Conservation (phyloP, 495 filamentous ascomycete genomes). For the Podospora anserina region DNA sequence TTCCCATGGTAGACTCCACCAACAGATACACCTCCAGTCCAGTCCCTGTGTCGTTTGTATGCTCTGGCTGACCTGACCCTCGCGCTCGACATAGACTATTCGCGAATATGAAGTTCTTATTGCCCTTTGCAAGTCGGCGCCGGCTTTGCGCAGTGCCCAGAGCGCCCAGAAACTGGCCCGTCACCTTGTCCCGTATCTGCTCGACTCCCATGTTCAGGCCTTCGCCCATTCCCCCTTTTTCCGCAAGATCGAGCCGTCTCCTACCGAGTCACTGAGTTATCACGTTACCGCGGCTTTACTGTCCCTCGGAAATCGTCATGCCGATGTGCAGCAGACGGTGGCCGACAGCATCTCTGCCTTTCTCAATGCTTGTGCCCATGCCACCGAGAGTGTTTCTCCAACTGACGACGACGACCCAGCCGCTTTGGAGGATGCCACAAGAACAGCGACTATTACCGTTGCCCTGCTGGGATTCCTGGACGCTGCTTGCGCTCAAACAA, state of each 20-base stretch:
- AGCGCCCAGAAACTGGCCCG: constrained; percentile 68
- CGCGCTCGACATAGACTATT: constrained; percentile 45
- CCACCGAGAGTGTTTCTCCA: constrained; percentile 40
- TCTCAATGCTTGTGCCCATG: constrained; percentile 60
- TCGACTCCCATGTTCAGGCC: constrained; percentile 73
- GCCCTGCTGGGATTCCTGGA: constrained; percentile 86
- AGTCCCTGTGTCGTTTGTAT: background rate
- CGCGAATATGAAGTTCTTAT: constrained; percentile 87
- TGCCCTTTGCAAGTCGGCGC: constrained; percentile 82
- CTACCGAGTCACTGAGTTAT: constrained; percentile 81
- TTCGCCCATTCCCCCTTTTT: constrained; percentile 80
- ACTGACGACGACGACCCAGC: constrained; percentile 50
- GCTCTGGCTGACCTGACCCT: constrained; percentile 20
- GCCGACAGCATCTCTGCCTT: constrained; percentile 62
- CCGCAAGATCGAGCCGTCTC: constrained; percentile 76
- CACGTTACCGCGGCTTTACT: constrained; percentile 76
- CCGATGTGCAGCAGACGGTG: constrained; percentile 59
- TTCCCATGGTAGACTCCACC: constrained; percentile 49
- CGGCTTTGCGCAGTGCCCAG: constrained; percentile 60
- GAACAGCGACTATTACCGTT: constrained; percentile 67
- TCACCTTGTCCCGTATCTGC: constrained; percentile 76
- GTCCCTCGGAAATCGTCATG: constrained; percentile 66
- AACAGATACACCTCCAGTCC: background rate
- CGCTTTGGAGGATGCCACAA: constrained; percentile 60
- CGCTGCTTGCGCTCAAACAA: constrained; percentile 67